Percentiles rank a stretch among this genome's conserved stretches.
Evolutionary conservation across 768 basidiomycete species (phyloP).

Genomic region (Lepiota subincarnata): DNA sequence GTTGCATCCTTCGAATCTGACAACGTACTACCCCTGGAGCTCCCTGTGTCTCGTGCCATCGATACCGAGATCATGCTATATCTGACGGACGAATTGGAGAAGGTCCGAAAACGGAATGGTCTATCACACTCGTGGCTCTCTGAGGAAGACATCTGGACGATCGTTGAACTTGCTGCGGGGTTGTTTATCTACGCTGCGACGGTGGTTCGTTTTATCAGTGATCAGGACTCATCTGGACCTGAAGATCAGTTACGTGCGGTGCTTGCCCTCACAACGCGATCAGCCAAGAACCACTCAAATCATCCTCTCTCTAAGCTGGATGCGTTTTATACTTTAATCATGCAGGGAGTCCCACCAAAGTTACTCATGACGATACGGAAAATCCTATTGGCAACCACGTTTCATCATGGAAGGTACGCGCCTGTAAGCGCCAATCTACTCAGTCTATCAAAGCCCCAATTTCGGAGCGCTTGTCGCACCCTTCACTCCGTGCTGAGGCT

Average conservation of each 20-base stretch:
- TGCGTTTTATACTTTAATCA: neutral
- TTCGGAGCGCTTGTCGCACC: neutral
- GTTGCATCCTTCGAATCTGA: neutral
- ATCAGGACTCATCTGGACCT: neutral
- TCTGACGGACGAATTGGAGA: neutral
- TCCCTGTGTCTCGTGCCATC: neutral
- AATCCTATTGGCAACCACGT: neutral
- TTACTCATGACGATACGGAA: neutral
- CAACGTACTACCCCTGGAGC: neutral
- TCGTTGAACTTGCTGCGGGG: neutral
- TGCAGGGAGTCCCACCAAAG: neutral
- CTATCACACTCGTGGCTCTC: neutral
- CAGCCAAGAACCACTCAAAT: neutral
- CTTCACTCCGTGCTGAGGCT: neutral
- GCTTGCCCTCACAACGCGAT: neutral
- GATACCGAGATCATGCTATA: neutral
- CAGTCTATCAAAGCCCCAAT: neutral
- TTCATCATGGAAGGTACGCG: neutral
- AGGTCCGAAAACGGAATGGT: neutral
- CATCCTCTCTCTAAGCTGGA: constrained; percentile 1
- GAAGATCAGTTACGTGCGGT: neutral
- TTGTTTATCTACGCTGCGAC: neutral
- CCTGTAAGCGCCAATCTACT: neutral
- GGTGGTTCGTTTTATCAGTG: neutral
- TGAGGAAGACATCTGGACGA: neutral